phyloP scores from a whole-genome alignment of 352 stramenopile genomes.

The Phytophthora fragariae region DNA sequence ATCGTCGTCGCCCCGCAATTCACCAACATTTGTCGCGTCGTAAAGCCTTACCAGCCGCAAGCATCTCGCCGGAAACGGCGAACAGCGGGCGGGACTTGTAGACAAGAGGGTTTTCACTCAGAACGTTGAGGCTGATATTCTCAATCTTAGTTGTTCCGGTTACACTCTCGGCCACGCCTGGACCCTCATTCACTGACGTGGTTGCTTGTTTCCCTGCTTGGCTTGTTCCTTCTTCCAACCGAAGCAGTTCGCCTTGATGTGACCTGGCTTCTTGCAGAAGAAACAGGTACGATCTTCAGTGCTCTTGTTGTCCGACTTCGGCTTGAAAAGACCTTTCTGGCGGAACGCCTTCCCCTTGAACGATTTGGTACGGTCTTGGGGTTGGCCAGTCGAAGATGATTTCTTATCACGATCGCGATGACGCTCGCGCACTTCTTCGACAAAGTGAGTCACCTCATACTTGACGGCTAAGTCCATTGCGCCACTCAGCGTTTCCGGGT shows the following conservation, averaged over 20 bases:
- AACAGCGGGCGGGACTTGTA: too few relatives aligned
- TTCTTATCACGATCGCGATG: neutral
- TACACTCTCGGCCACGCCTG: neutral
- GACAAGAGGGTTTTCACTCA: too few relatives aligned
- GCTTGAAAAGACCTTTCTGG: too few relatives aligned
- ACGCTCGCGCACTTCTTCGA: neutral
- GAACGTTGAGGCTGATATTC: neutral
- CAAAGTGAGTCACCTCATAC: slow-evolving; percentile 5
- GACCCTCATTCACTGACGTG: neutral
- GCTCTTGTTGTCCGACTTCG: neutral
- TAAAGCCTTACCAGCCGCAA: too few relatives aligned
- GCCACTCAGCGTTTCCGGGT: slow-evolving; percentile 2
- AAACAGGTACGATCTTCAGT: neutral
- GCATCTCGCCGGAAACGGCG: too few relatives aligned
- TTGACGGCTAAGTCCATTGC: slow-evolving; percentile 17
- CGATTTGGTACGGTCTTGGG: neutral
- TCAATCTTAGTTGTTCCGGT: neutral
- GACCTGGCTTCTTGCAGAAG: neutral
- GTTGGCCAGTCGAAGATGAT: neutral
- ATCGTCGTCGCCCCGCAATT: too few relatives aligned
- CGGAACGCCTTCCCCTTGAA: neutral
- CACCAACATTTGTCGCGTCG: too few relatives aligned
- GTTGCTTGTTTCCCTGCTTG: neutral
- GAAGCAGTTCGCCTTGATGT: neutral
- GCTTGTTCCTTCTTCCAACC: neutral